These are phyloP conservation scores for Boletellus emodensis DNA, from an alignment of 768 basidiomycete genomes.

Conservation along the genomic window DNA sequence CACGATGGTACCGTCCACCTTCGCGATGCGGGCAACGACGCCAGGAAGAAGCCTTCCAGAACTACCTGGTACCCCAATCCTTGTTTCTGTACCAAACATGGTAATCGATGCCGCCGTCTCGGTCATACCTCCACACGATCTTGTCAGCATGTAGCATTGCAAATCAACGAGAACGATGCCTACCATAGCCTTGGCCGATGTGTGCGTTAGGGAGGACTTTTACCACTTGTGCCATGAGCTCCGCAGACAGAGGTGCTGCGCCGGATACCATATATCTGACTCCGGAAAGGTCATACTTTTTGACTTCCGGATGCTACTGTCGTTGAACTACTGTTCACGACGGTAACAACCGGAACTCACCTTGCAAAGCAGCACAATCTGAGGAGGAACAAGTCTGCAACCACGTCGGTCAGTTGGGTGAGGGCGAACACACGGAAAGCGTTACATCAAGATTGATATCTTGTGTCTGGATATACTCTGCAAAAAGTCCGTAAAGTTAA, in stretches of 20 bases:
- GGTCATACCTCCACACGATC: slow-evolving; percentile 50
- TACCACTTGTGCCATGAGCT: slow-evolving; percentile 44
- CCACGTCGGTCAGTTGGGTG: neutral
- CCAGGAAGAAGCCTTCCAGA: slow-evolving; percentile 51
- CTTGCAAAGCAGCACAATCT: slow-evolving; percentile 65
- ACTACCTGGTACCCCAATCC: slow-evolving; percentile 52
- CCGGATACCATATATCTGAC: slow-evolving; percentile 55
- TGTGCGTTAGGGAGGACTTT: slow-evolving; percentile 51
- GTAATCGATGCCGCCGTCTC: slow-evolving; percentile 54
- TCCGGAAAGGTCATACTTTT: slow-evolving; percentile 46
- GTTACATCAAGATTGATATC: slow-evolving; percentile 54
- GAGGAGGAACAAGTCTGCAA: slow-evolving; percentile 59
- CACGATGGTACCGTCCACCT: slow-evolving; percentile 53
- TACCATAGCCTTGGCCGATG: slow-evolving; percentile 67
- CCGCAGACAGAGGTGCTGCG: slow-evolving; percentile 60
- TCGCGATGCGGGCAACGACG: slow-evolving; percentile 49
- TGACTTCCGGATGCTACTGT: slow-evolving; percentile 47
- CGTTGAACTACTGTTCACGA: neutral
- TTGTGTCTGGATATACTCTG: slow-evolving; percentile 55
- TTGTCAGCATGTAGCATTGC: neutral
- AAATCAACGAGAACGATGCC: neutral
- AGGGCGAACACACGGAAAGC: neutral
- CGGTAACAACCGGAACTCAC: slow-evolving; percentile 27
- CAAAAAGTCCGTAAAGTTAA: slow-evolving; percentile 59
- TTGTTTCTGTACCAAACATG: slow-evolving; percentile 45